Evolutionary conservation across 176 grass and related monocot species (phyloP).

Genomic region (Puya raimondii): DNA sequence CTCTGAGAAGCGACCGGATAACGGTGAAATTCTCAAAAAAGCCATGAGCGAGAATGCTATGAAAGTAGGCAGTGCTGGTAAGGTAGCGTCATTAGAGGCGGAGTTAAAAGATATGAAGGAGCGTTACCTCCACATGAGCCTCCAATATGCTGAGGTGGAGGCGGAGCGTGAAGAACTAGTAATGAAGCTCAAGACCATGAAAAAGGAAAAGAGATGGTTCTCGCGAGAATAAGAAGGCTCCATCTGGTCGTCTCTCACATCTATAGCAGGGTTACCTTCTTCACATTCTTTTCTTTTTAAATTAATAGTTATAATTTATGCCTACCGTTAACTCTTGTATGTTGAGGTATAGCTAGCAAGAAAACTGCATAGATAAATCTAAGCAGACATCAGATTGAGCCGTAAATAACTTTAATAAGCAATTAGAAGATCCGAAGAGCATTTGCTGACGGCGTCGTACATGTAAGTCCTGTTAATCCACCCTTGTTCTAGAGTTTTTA

Average conservation of each 20-base stretch:
- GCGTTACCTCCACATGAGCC: constrained; percentile 51
- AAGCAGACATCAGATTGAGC: background rate
- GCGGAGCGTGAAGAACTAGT: constrained; percentile 70
- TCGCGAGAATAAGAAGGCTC: constrained; percentile 23
- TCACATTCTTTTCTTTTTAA: background rate
- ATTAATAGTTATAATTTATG: constrained; percentile 1
- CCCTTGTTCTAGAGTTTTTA: background rate
- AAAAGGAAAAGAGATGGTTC: constrained; percentile 72
- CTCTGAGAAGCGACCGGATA: constrained; percentile 23
- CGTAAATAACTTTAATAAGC: background rate
- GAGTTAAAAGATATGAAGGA: constrained; percentile 82
- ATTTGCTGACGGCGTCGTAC: background rate
- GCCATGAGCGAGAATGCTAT: constrained; percentile 1
- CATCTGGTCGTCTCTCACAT: background rate
- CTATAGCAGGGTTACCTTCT: background rate
- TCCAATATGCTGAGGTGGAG: constrained; percentile 85
- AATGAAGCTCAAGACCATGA: constrained; percentile 60
- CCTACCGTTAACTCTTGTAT: background rate
- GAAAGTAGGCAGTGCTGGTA: constrained; percentile 26
- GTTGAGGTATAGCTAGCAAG: background rate
- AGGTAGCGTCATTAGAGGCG: constrained; percentile 54
- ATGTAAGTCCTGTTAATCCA: too few species aligned
- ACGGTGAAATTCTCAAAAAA: constrained; percentile 7
- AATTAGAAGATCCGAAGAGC: background rate
- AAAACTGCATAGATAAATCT: background rate